These are phyloP conservation scores for Trichoderma oligosporum DNA, from an alignment of 2,329 filamentous ascomycete genomes.

Conservation along the genomic window DNA sequence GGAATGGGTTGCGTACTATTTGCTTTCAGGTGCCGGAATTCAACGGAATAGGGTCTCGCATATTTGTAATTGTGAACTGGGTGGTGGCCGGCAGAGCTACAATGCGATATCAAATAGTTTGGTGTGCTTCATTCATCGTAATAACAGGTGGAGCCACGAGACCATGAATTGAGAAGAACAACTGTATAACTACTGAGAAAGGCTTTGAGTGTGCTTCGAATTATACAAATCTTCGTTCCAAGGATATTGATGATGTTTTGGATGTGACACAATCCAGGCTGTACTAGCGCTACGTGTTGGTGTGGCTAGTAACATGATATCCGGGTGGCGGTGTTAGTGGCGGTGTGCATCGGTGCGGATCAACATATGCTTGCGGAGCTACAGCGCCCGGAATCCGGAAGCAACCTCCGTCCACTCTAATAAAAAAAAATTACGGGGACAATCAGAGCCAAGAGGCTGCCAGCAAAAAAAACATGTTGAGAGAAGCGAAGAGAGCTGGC, in stretches of 20 bases:
- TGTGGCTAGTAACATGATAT: not conserved
- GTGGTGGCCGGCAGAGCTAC: slow-evolving; percentile 29
- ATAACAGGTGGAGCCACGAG: slow-evolving; percentile 15
- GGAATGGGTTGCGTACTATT: slow-evolving; percentile 39
- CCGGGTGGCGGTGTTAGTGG: slow-evolving; percentile 2
- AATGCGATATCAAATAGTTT: slow-evolving; percentile 14
- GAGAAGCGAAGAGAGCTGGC: not conserved
- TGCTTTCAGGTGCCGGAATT: slow-evolving; percentile 33
- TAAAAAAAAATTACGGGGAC: no score
- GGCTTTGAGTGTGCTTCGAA: no score
- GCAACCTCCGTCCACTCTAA: not conserved
- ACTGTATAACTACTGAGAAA: not conserved
- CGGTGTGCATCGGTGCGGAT: slow-evolving; percentile 9
- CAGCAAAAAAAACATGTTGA: not conserved
- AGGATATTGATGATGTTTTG: no score
- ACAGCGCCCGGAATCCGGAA: slow-evolving; percentile 10
- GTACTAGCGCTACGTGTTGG: no score
- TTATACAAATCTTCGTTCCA: no score
- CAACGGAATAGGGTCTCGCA: slow-evolving; percentile 35
- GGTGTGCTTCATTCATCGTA: slow-evolving; percentile 14
- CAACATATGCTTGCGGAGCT: slow-evolving; percentile 4
- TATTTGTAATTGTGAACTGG: slow-evolving; percentile 33
- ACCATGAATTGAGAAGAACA: slow-evolving; percentile 12
- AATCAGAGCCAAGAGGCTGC: not conserved
- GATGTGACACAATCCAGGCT: no score